Conservation (phyloP, 1,284 basidiomycete species). For the Trametes sp. region DNA sequence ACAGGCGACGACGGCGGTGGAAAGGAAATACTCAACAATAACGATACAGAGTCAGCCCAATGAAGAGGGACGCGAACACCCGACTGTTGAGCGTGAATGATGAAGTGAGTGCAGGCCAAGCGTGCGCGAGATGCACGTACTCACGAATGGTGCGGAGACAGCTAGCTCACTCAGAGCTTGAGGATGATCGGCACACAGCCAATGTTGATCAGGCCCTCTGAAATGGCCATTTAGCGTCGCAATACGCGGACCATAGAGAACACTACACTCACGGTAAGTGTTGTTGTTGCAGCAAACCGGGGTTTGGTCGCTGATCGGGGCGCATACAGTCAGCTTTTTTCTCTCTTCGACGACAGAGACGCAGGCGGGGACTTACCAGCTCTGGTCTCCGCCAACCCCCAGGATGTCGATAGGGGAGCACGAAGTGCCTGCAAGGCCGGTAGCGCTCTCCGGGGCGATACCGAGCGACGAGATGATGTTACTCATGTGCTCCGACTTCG, state of each 20-base stretch:
- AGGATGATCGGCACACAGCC: constrained; percentile 30
- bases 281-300: constrained; percentile 32
- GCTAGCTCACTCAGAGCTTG: constrained; percentile 9
- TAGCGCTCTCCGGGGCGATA: constrained; percentile 7
- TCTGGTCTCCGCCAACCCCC: constrained; percentile 19
- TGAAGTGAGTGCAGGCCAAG: neutral
- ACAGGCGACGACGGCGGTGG: constrained; percentile 3
- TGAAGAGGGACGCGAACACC: neutral
- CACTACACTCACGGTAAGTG: constrained; percentile 22
- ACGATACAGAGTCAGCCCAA: constrained; percentile 12
- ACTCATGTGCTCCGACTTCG: constrained; percentile 23
- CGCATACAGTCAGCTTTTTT: constrained; percentile 23
- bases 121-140: neutral
- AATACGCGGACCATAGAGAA: rapidly evolving
- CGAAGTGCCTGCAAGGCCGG: constrained; percentile 23
- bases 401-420: constrained; percentile 30
- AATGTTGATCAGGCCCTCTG: constrained; percentile 32
- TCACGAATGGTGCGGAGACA: neutral
- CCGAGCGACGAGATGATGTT: constrained; percentile 27
- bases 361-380: constrained; percentile 16
- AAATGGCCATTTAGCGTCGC: neutral
- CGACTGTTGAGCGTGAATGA: neutral
- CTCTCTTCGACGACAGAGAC: no score
- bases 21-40: constrained; percentile 10
- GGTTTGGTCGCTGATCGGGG: constrained; percentile 17